Evolutionary conservation across 352 stramenopile genomes (phyloP).

Genomic region (Globisporangium barbulae): DNA sequence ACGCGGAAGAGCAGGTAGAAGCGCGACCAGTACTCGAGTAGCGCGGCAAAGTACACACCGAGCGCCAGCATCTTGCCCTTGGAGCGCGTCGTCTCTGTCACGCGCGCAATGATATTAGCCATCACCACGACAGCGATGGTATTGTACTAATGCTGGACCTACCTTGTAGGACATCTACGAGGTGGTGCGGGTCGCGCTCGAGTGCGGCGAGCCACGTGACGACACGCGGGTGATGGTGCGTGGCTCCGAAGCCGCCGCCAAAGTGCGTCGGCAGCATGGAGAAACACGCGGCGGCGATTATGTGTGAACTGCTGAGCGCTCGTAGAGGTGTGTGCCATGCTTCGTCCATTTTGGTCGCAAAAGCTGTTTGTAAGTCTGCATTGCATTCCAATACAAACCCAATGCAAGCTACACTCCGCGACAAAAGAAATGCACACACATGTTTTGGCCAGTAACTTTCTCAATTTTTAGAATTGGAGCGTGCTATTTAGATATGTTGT

Average conservation of each 20-base stretch:
- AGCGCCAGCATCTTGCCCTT: slow-evolving; percentile 41
- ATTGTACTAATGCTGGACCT: neutral
- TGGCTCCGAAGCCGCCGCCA: slow-evolving; percentile 13
- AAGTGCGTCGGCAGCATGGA: slow-evolving; percentile 47
- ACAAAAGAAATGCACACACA: slow-evolving; percentile 7
- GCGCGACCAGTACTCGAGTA: slow-evolving; percentile 70
- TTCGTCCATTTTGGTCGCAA: too few relatives aligned
- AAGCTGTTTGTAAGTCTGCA: too few relatives aligned
- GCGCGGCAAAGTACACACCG: slow-evolving; percentile 65
- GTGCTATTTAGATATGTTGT: slow-evolving; percentile 4
- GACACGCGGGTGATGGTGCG: slow-evolving; percentile 26
- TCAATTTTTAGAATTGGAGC: slow-evolving; percentile 6
- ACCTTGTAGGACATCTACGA: slow-evolving; percentile 58
- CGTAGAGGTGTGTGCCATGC: slow-evolving; percentile 15
- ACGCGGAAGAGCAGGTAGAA: slow-evolving; percentile 43
- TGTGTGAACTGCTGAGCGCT: slow-evolving; percentile 51
- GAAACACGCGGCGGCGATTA: slow-evolving; percentile 38
- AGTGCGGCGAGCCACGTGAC: slow-evolving; percentile 47
- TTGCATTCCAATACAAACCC: too few relatives aligned
- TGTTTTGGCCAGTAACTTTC: slow-evolving; percentile 6
- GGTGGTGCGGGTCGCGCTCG: slow-evolving; percentile 32
- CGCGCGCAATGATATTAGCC: neutral
- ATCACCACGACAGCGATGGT: neutral
- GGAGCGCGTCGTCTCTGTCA: slow-evolving; percentile 31
- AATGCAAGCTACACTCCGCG: slow-evolving; percentile 9